Evolutionary conservation across 192 early-diverging fungal genomes (phyloP).

Genomic region (Podila epicladia): DNA sequence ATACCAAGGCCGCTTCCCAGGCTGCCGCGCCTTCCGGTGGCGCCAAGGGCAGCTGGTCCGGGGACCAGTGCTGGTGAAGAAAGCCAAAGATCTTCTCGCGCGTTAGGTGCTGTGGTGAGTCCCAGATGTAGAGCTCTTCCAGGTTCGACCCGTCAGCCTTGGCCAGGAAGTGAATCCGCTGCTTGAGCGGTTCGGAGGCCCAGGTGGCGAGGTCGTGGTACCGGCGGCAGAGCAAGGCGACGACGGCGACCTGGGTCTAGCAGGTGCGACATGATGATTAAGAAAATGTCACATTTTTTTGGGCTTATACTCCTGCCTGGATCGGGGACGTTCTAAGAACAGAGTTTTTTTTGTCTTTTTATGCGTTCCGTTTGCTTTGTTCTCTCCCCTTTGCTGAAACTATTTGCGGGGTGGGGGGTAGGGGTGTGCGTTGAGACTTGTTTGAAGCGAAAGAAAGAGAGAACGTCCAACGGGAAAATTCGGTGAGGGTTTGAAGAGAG

Average conservation of each 20-base stretch:
- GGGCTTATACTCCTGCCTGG: not conserved
- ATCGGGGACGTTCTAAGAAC: not conserved
- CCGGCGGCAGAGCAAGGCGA: slow-evolving; percentile 22
- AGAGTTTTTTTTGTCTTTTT: not conserved
- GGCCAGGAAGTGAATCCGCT: slow-evolving; percentile 41
- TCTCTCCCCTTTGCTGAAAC: not conserved
- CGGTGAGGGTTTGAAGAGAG: no score
- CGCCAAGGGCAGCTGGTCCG: slow-evolving; percentile 32
- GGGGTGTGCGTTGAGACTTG: not conserved
- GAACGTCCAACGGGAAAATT: not conserved
- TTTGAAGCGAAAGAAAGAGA: not conserved
- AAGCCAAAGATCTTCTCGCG: slow-evolving; percentile 12
- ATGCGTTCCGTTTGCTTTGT: not conserved
- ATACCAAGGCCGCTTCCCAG: slow-evolving; percentile 15
- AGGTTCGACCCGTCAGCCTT: slow-evolving; percentile 42
- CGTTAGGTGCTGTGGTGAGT: slow-evolving; percentile 5
- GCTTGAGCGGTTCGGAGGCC: slow-evolving; percentile 37
- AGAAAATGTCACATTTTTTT: no score
- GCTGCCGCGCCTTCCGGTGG: slow-evolving; percentile 16
- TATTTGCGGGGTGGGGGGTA: not conserved
- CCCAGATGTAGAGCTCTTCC: slow-evolving; percentile 38
- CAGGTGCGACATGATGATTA: no score
- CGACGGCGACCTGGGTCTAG: slow-evolving; percentile 24
- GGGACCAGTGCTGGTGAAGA: slow-evolving; percentile 30
- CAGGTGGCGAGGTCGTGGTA: slow-evolving; percentile 36